Base-by-base conservation (phyloP, 495 filamentous ascomycete species). In the Penicillium taxi region DNA sequence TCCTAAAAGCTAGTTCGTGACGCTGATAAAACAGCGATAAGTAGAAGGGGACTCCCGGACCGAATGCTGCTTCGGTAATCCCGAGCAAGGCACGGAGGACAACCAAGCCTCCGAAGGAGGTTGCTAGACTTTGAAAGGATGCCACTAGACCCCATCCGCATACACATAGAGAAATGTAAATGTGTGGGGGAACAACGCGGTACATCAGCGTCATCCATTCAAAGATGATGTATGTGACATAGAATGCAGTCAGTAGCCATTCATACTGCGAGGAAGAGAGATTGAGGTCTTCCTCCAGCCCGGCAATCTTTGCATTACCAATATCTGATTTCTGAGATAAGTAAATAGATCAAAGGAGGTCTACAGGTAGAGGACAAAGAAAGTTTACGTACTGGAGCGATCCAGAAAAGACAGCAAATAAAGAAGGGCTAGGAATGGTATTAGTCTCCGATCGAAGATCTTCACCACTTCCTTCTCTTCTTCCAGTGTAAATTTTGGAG, bases 381-480 rank as follows among this genome's bases (percentile, higher is more conserved):
- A 26, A 14, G 11, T 28, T 33, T 18, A 63, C 74, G 36, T 67
- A 86, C 81, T 86, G 3, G 80, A 86, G 45, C 84, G 70, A 53
- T 89, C 84, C 37, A 89, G 55, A 55, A 91, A 90, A 29, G 75
- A 79, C 22, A 96, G 67, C 66, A 90, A 70, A 53, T 94, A 95
- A 15, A 94, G 65, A 21, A 86, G 47, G 2, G 86, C 84, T 31
- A 94, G 64, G 53, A 93, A 93, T 4, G 84, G 55, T 12, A 94
- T 85, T 41, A 95, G 64, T 35, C 68, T 73, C 39, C 72, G 64
- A 56, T 95, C 87, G 45, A 94, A 77, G 48, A 77, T 83, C 49
- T 66, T 73, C 28, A 87, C 66, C 9, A 95, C 80, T 8, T 69
- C 69, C 23, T 56, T 60, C 52, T 94, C 88, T 52, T 94, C 85